These are phyloP conservation scores for Diaporthe sp. DNA, from an alignment of 2,329 filamentous ascomycete species.

Conservation along the genomic window DNA sequence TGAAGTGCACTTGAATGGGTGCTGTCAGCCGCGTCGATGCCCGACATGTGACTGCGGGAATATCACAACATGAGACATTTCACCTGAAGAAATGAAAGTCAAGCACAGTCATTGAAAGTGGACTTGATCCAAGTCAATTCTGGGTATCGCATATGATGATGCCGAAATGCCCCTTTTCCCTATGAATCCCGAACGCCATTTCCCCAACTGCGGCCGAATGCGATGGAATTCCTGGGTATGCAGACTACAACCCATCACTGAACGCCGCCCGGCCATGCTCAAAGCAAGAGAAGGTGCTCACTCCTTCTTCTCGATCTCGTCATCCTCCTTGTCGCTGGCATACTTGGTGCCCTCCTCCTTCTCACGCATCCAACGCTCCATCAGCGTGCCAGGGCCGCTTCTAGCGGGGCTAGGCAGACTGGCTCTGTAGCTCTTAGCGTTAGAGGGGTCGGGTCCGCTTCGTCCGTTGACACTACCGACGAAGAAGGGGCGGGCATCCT, in stretches of 20 bases:
- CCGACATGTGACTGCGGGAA: neutral
- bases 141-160: slow-evolving; percentile 36
- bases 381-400: slow-evolving; percentile 49
- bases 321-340: slow-evolving; percentile 37
- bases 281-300: neutral
- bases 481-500: slow-evolving; percentile 53
- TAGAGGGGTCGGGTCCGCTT: slow-evolving; percentile 47
- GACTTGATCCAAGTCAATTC: slow-evolving; percentile 20
- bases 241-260: slow-evolving; percentile 1
- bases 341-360: slow-evolving; percentile 35
- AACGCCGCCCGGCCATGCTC: neutral
- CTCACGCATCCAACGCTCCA: slow-evolving; percentile 45
- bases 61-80: neutral
- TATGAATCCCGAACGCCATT: slow-evolving; percentile 17
- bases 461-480: slow-evolving; percentile 57
- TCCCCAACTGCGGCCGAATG: slow-evolving; percentile 17
- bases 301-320: slow-evolving; percentile 17
- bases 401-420: slow-evolving; percentile 43
- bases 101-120: neutral
- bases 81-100: neutral
- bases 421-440: slow-evolving; percentile 48
- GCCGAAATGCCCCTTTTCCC: slow-evolving; percentile 3
- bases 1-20: neutral
- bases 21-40: slow-evolving; percentile 3
- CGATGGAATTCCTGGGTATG: slow-evolving; percentile 3